phyloP scores from a whole-genome alignment of 768 basidiomycete species.

The Panellus pusillus region DNA sequence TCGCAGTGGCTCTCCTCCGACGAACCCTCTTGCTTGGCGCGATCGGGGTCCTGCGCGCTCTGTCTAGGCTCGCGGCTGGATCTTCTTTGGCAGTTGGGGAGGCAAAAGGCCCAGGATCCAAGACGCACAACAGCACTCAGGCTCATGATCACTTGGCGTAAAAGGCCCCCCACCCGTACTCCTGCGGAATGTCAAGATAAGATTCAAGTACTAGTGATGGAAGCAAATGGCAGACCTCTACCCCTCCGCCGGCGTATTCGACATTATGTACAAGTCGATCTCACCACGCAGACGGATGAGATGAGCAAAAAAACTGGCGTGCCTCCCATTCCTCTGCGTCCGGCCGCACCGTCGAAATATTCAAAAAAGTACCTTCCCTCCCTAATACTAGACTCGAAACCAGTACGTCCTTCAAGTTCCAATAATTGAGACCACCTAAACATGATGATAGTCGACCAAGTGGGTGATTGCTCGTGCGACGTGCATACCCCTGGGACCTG shows the following conservation, averaged over 20 bases:
- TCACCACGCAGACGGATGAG: not conserved
- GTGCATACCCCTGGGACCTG: too few species aligned
- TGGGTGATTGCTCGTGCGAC: too few species aligned
- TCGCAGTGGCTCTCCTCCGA: too few species aligned
- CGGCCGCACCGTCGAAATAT: not conserved
- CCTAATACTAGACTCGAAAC: too few species aligned
- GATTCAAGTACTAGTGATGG: not conserved
- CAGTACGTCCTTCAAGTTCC: too few species aligned
- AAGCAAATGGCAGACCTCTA: constrained; percentile 2
- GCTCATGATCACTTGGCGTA: constrained; percentile 60
- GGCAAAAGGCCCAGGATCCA: too few species aligned
- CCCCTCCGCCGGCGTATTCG: constrained; percentile 62
- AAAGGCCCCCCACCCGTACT: constrained; percentile 71
- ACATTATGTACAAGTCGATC: constrained; percentile 39
- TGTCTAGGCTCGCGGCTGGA: too few species aligned
- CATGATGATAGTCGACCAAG: too few species aligned
- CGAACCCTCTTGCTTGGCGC: too few species aligned
- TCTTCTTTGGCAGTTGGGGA: too few species aligned
- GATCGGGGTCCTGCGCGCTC: too few species aligned
- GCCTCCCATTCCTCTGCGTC: constrained; percentile 77
- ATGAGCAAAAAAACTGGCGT: constrained; percentile 23
- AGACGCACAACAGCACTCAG: constrained; percentile 21
- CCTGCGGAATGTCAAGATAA: constrained; percentile 26
- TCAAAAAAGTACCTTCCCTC: constrained; percentile 79
- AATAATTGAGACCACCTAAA: too few species aligned